Percentiles rank a stretch among this genome's conserved stretches.
These are phyloP conservation scores for Polytrichum formosum DNA, from an alignment of 225 moss, liverwort and hornwort genomes.

Conservation along the genomic window DNA sequence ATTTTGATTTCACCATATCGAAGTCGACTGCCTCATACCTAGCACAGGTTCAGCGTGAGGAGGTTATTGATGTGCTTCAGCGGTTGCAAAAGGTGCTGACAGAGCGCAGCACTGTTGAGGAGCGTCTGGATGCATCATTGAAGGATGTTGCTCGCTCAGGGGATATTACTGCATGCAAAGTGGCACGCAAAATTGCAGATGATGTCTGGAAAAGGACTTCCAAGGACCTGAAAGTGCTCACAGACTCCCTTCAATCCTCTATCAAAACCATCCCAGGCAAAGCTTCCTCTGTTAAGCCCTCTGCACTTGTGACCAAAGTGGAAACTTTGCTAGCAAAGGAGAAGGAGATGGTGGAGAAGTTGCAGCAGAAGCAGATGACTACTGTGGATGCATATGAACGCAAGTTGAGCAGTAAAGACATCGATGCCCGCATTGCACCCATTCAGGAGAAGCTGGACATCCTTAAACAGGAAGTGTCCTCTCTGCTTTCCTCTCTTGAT, in stretches of 20 bases:
- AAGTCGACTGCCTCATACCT: conserved; percentile 70
- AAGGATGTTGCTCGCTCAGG: conserved; percentile 83
- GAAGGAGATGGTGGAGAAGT: conserved; percentile 90
- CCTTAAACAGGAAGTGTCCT: conserved; percentile 72
- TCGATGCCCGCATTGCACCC: conserved; percentile 76
- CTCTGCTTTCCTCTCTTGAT: conserved; percentile 59
- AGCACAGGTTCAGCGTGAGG: conserved; percentile 71
- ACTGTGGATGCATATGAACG: conserved; percentile 90
- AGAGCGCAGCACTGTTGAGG: conserved; percentile 53
- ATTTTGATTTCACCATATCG: conserved; percentile 79
- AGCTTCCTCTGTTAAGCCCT: conserved; percentile 17
- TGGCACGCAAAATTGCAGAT: conserved; percentile 70
- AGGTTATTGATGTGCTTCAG: conserved; percentile 72
- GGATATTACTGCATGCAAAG: conserved; percentile 73
- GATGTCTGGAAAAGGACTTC: conserved; percentile 73
- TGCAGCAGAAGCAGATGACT: conserved; percentile 84
- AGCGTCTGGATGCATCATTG: conserved; percentile 69
- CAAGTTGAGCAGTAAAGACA: conserved; percentile 79
- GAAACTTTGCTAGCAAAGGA: conserved; percentile 79
- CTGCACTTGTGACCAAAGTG: conserved; percentile 42
- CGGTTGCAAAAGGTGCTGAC: conserved; percentile 72
- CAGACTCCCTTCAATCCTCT: conserved; percentile 62
- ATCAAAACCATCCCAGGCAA: conserved; percentile 40
- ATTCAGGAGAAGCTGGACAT: conserved; percentile 70
- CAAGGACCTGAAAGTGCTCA: conserved; percentile 67